Conservation (phyloP, 2,329 filamentous ascomycete species). For the Xylaria digitata region DNA sequence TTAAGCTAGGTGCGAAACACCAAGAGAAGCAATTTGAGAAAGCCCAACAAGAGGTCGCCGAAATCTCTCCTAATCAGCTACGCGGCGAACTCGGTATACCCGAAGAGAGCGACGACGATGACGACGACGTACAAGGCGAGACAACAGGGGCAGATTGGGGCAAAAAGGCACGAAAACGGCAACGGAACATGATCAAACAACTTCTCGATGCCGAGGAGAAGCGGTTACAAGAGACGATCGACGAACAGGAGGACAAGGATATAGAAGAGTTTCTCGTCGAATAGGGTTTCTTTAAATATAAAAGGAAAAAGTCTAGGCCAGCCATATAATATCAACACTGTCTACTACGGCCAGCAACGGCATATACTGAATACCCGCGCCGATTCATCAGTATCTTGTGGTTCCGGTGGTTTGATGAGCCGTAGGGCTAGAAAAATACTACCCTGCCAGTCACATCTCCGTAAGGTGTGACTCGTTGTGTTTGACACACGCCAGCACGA, state of each 20-base stretch:
- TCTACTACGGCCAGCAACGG: conserved; percentile 16
- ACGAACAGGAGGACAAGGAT: conserved; percentile 78
- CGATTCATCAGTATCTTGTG: conserved; percentile 3
- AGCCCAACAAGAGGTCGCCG: conserved; percentile 63
- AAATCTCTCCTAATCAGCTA: conserved; percentile 73
- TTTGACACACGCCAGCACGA: conserved; percentile 7
- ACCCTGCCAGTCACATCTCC: background rate
- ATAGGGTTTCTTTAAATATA: conserved; percentile 19
- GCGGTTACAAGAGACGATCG: conserved; percentile 63
- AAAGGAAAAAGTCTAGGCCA: conserved; percentile 17
- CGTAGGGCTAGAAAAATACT: conserved; percentile 12
- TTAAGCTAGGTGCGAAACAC: conserved; percentile 72
- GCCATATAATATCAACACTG: conserved; percentile 22
- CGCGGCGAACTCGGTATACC: conserved; percentile 66
- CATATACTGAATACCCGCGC: conserved; percentile 3
- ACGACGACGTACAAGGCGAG: conserved; percentile 57
- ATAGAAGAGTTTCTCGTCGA: conserved; percentile 74
- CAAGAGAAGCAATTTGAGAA: conserved; percentile 74
- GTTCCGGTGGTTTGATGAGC: conserved; percentile 10
- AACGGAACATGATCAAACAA: conserved; percentile 74
- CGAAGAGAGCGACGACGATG: conserved; percentile 64
- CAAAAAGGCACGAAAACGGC: conserved; percentile 75
- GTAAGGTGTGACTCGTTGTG: background rate
- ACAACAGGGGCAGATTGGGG: conserved; percentile 71
- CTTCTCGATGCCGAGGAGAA: conserved; percentile 72